Evolutionary conservation across 805 yeast genomes (phyloP), one percentile per base, ranked within the genome.

Genomic region (Saturnispora hagleri): DNA sequence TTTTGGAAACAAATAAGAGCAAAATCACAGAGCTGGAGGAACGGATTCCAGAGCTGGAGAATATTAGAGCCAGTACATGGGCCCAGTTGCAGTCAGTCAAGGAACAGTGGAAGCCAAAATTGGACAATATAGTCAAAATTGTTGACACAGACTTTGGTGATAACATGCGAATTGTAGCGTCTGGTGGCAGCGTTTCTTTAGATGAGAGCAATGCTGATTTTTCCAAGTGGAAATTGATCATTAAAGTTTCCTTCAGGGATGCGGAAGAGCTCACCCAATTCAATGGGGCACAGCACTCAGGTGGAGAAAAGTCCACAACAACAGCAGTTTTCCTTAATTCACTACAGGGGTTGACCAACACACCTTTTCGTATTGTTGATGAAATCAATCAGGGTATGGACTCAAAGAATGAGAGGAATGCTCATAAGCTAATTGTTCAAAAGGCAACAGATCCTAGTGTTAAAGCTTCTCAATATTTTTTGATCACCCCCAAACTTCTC

Each of bases 371-470:
- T 62, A 90, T 91, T 3, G 97, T 93, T 7, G 99, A 93, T 69
- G 99, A 93, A 72, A 95, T 93, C 56, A 93, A 93, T 65, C 99
- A 93, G 70, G 99, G 99, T 58, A 90, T 93, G 98, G 99, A 93
- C 69, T 86, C 95, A 12, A 79, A 79, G 54, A 93, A 93, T 62
- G 99, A 93, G 67, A 79, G 90, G 55, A 74, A 80, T 69, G 90
- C 93, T 2, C 97, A 91, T 64, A 77, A 79, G 55, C 79, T 87
- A 55, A 82, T 93, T 75, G 96, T 91, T 1, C 81, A 85, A 51
- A 82, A 85, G 46, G 91, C 97, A 0, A 87, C 96, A 62, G 43
- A 22, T 8, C 68, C 70, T 4, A 72, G 44, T 3, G 51, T 41
- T 4, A 54, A 60, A 2, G 57, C 63, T 0, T 76, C 95, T 2